These are phyloP conservation scores for Lanmaoa rubissima DNA, from an alignment of 768 basidiomycete species.

Conservation along the genomic window DNA sequence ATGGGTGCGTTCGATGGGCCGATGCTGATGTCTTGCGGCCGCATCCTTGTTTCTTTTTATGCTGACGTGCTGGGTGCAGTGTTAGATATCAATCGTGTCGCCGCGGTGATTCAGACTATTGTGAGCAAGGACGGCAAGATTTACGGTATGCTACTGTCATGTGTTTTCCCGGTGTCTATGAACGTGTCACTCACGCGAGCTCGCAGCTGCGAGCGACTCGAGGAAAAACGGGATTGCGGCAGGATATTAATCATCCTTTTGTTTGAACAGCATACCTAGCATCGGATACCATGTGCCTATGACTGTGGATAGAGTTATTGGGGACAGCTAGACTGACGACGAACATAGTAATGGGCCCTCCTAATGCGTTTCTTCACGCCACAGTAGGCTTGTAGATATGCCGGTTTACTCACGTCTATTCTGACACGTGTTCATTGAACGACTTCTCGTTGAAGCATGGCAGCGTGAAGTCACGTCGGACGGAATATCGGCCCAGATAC, in stretches of 20 bases:
- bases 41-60: neutral
- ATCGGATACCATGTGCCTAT: too few species aligned
- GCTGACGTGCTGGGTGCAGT: constrained; percentile 36
- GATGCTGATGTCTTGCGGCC: neutral
- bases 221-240: constrained; percentile 91
- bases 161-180: neutral
- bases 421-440: neutral
- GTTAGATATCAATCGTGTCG: constrained; percentile 64
- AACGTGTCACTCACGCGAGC: neutral
- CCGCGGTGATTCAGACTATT: constrained; percentile 75
- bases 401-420: neutral
- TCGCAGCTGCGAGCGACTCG: constrained; percentile 81
- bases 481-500: neutral
- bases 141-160: constrained; percentile 49
- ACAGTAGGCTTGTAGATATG: neutral
- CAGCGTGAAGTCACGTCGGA: too few species aligned
- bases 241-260: constrained; percentile 55
- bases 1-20: constrained; percentile 42
- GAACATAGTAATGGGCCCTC: neutral
- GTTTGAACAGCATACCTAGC: too few species aligned
- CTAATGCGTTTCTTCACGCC: neutral
- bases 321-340: neutral
- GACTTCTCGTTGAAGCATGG: too few species aligned
- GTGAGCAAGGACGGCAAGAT: constrained; percentile 49
- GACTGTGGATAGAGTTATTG: neutral